Evolutionary conservation across 73 alveolate species (phyloP).

Genomic region (Effrenium voratum): DNA sequence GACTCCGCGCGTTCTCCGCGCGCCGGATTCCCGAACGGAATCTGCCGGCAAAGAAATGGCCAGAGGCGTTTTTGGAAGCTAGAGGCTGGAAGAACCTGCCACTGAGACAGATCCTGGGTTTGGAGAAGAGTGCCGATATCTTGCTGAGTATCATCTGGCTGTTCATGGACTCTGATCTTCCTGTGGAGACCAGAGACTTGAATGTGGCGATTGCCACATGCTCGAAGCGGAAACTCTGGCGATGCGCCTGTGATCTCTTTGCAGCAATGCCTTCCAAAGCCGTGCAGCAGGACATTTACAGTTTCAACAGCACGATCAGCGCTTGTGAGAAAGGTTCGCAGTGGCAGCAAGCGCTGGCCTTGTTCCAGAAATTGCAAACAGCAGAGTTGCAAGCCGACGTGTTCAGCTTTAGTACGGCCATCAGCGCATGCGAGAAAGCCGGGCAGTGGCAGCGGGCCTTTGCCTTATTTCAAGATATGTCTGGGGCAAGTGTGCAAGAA

Average conservation of each 20-base stretch:
- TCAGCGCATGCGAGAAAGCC: slow-evolving; percentile 8
- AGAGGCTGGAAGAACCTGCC: no score
- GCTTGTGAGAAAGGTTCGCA: background rate
- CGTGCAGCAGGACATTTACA: background rate
- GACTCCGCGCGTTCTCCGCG: no score
- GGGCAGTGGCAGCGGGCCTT: slow-evolving; percentile 23
- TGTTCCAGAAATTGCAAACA: background rate
- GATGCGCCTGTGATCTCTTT: background rate
- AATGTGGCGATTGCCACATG: background rate
- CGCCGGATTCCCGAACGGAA: no score
- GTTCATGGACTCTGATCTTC: no score
- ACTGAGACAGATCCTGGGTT: no score
- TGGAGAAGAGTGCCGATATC: no score
- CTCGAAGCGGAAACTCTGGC: background rate
- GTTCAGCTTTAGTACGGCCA: background rate
- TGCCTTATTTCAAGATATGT: background rate
- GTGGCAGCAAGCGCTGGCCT: background rate
- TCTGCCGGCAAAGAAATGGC: no score
- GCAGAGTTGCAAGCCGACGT: background rate
- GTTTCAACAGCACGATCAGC: background rate
- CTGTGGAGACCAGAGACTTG: no score
- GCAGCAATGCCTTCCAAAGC: background rate
- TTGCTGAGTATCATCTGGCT: no score
- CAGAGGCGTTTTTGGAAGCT: no score
- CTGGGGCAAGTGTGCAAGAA: background rate